Evolutionary conservation across 495 filamentous ascomycete species (phyloP), one percentile per base, ranked within the genome.

Genomic region (Aspergillus homomorphus): DNA sequence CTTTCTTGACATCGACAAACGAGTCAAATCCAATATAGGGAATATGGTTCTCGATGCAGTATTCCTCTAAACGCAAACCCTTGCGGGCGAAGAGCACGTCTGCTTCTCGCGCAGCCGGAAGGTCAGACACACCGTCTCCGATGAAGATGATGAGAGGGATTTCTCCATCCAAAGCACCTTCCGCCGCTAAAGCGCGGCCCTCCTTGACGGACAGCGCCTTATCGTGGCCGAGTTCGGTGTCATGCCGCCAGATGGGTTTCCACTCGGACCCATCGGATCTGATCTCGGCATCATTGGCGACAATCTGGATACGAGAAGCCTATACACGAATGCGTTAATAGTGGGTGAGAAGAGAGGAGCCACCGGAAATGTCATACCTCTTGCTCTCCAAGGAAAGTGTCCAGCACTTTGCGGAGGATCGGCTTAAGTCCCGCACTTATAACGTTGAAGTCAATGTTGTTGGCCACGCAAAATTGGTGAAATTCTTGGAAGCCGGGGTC

Each of bases 111-210:
- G 88, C 87, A 16, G 88, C 88, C 0, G 88, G 80, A 8, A 91
- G 81, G 63, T 90, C 88, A 7, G 86, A 89, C 16, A 92, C 86
- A 2, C 89, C 89, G 69, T 91, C 89, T 51, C 89, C 88, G 61
- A 90, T 89, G 68, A 91, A 92, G 43, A 91, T 74, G 57, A 91
- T 85, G 1, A 87, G 77, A 7, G 88, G 89, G 45, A 88, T 82
- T 15, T 85, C 82, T 51, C 80, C 83, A 33, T 88, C 81, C 1
- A 79, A 78, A 52, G 77, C 80, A 49, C 76, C 69, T 7, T 80
- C 68, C 38, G 79, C 74, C 0, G 85, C 87, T 41, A 76, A 68
- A 12, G 63, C 66, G 6, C 85, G 79, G 48, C 80, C 85, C 59
- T 88, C 84, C 53, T 82, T 77, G 42, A 91, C 82, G 1, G 82